A percentile compares a stretch with the other conserved stretches of the same genome.
Evolutionary conservation across 139 green algal species (phyloP).

Genomic region (Edaphochlamys debaryana): DNA sequence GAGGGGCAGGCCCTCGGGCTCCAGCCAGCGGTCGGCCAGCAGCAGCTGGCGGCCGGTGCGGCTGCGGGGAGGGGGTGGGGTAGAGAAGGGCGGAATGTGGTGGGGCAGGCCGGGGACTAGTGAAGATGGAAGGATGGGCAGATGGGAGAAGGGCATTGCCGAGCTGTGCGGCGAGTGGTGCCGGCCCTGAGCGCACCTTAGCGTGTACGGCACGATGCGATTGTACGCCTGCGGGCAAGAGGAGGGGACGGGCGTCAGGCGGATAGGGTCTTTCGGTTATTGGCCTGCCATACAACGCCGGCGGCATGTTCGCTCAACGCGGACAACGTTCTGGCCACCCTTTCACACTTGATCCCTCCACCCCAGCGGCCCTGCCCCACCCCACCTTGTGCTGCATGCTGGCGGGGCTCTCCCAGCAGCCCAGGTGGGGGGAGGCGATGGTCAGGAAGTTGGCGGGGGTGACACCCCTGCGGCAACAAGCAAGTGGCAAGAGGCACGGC

Average conservation of each 20-base stretch:
- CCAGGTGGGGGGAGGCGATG: constrained; percentile 44
- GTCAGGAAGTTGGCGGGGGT: constrained; percentile 39
- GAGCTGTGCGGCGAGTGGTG: too few relatives aligned
- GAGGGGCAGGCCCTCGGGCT: constrained; percentile 44
- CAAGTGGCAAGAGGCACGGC: too few relatives aligned
- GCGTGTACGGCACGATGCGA: constrained; percentile 36
- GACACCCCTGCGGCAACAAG: too few relatives aligned
- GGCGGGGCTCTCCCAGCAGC: constrained; percentile 34
- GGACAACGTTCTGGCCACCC: too few relatives aligned
- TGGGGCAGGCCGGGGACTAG: too few relatives aligned
- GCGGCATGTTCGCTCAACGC: too few relatives aligned
- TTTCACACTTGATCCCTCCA: too few relatives aligned
- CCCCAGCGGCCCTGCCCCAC: background rate
- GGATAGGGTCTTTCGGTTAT: too few relatives aligned
- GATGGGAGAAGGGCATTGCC: too few relatives aligned
- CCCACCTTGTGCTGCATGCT: constrained; percentile 21
- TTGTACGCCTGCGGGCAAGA: constrained; percentile 33
- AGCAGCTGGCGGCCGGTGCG: constrained; percentile 45
- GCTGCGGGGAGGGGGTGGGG: background rate
- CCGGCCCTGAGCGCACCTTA: constrained; percentile 24
- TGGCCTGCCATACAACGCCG: too few relatives aligned
- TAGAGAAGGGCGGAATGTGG: background rate
- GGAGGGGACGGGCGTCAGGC: too few relatives aligned
- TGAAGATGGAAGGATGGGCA: too few relatives aligned
- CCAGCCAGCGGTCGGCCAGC: constrained; percentile 38